Evolutionary conservation across 2,329 filamentous ascomycete genomes (phyloP).

Genomic region (Scytalidium lignicola): DNA sequence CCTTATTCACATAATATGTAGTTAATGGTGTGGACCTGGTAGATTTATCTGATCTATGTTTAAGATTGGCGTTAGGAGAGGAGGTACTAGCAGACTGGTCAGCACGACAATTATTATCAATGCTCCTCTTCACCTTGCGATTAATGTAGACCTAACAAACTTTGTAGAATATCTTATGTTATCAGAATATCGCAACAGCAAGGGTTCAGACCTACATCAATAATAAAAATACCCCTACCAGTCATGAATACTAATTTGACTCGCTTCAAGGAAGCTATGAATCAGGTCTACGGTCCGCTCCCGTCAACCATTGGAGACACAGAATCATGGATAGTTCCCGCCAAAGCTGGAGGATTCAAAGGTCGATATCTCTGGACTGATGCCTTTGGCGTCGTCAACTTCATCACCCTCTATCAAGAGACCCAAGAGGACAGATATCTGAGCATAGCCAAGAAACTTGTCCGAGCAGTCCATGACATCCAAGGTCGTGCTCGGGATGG

Average conservation of each 20-base stretch:
- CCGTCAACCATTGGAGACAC: not conserved
- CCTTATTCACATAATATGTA: too few relatives aligned
- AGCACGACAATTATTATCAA: too few relatives aligned
- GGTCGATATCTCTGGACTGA: constrained; percentile 59
- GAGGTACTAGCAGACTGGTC: too few relatives aligned
- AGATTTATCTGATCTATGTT: too few relatives aligned
- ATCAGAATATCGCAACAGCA: too few relatives aligned
- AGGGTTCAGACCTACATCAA: too few relatives aligned
- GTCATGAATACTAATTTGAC: not conserved
- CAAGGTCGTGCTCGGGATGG: constrained; percentile 49
- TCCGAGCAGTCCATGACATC: constrained; percentile 44
- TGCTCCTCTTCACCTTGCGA: too few relatives aligned
- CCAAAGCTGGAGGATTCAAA: constrained; percentile 40
- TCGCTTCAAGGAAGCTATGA: not conserved
- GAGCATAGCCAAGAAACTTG: constrained; percentile 41
- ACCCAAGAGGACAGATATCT: constrained; percentile 38
- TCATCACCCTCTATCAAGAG: constrained; percentile 47
- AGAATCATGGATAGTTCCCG: constrained; percentile 20
- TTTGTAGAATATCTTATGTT: too few relatives aligned
- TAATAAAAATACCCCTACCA: not conserved
- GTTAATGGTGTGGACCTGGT: too few relatives aligned
- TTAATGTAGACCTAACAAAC: too few relatives aligned
- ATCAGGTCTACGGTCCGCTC: not conserved
- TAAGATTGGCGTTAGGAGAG: too few relatives aligned
- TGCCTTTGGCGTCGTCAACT: constrained; percentile 54